phyloP scores from a whole-genome alignment of 2,329 filamentous ascomycete genomes.

The Venturia pyrina region DNA sequence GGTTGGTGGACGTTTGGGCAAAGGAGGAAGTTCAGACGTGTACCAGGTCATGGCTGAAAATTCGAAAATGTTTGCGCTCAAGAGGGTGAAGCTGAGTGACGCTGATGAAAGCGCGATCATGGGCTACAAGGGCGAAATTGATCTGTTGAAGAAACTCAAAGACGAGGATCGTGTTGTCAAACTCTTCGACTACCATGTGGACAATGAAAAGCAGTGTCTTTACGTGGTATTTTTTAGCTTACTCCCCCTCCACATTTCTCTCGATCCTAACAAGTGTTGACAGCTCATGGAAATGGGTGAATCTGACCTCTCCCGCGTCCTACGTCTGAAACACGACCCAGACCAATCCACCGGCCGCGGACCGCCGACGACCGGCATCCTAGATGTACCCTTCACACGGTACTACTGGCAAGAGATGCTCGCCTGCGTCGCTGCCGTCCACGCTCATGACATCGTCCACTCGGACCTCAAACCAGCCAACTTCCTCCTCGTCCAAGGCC shows the following conservation, averaged over 20 bases:
- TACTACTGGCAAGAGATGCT: conserved; percentile 99
- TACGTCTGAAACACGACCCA: conserved; percentile 52
- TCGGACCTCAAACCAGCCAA: conserved; percentile 96
- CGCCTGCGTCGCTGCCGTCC: conserved; percentile 82
- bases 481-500: conserved; percentile 84
- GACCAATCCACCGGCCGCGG: conserved; percentile 10
- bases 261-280: conserved; percentile 3
- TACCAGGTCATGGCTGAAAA: conserved; percentile 97
- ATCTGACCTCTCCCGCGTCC: conserved; percentile 78
- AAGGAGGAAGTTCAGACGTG: conserved; percentile 87
- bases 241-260: background rate
- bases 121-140: conserved; percentile 92
- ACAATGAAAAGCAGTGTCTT: conserved; percentile 79
- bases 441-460: conserved; percentile 86
- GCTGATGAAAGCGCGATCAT: conserved; percentile 74
- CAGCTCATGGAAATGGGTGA: conserved; percentile 97
- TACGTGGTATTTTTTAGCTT: conserved; percentile 56
- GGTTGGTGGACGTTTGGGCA: conserved; percentile 71
- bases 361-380: conserved; percentile 40
- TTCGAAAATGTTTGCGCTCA: conserved; percentile 87
- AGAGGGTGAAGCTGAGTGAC: conserved; percentile 82
- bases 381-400: conserved; percentile 87
- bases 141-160: conserved; percentile 70
- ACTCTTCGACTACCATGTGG: conserved; percentile 86
- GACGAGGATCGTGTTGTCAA: conserved; percentile 85